Conservation (phyloP, 306 rosid genomes). For the Cyamopsis tetragonoloba region DNA sequence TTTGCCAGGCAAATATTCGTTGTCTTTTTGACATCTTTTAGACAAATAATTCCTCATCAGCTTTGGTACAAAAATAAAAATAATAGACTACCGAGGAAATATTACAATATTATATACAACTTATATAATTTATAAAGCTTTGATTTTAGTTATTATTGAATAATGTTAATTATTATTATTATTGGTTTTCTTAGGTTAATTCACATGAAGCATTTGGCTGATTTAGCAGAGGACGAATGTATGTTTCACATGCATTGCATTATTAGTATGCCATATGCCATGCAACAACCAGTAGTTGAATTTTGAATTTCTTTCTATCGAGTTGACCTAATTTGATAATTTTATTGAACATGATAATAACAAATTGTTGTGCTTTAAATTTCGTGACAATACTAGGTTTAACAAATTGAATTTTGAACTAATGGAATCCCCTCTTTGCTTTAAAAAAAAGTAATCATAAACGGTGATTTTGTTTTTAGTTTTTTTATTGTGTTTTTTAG, state of each 20-base stretch:
- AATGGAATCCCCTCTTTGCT: no score
- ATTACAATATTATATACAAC: neutral
- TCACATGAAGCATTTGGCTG: neutral
- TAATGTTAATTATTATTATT: neutral
- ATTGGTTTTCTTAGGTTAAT: neutral
- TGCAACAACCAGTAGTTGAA: neutral
- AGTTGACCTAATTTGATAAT: neutral
- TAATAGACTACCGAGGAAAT: neutral
- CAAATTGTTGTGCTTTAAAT: neutral
- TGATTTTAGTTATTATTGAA: neutral
- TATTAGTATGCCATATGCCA: neutral
- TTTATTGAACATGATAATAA: neutral
- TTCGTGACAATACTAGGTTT: no score
- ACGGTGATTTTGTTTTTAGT: no score
- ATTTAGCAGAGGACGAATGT: constrained; percentile 6
- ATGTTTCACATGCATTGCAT: constrained; percentile 29
- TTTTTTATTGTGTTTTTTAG: no score
- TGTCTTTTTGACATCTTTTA: no score
- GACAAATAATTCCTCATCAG: no score
- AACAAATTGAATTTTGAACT: no score
- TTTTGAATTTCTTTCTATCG: neutral
- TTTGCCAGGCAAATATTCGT: no score
- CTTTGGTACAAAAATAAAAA: no score
- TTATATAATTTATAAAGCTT: neutral
- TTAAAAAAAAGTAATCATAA: no score